Evolutionary conservation across 371 early-diverging fungal genomes (phyloP).

Genomic region (Actinomucor elegans): DNA sequence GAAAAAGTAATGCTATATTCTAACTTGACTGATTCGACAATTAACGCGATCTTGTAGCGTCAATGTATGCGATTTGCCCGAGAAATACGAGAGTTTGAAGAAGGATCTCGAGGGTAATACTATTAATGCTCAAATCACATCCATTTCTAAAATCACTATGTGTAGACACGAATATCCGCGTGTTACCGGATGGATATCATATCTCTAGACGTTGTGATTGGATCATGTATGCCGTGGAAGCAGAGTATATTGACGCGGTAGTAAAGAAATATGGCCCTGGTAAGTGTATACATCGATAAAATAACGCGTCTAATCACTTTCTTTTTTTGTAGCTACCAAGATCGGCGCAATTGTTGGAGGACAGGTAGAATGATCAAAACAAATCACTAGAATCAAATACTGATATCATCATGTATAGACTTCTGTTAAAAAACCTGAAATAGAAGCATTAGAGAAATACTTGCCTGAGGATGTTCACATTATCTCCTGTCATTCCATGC

Average conservation of each 20-base stretch:
- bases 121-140: too few species aligned
- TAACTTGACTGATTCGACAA: too few species aligned
- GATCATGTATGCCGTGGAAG: conserved; percentile 94
- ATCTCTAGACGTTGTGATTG: conserved; percentile 85
- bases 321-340: conserved; percentile 84
- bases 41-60: conserved; percentile 53
- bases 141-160: not conserved
- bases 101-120: conserved; percentile 55
- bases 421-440: conserved; percentile 94
- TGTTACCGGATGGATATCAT: conserved; percentile 79
- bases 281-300: too few species aligned
- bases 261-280: conserved; percentile 85
- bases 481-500: conserved; percentile 93
- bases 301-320: too few species aligned
- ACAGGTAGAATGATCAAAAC: conserved; percentile 42
- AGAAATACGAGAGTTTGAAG: conserved; percentile 65
- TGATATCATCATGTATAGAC: conserved; percentile 54
- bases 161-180: conserved; percentile 59
- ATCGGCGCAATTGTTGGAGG: conserved; percentile 85
- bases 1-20: conserved; percentile 62
- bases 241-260: conserved; percentile 80
- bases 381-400: not conserved
- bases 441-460: conserved; percentile 82
- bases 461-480: conserved; percentile 89
- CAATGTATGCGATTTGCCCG: conserved; percentile 86